phyloP scores from a whole-genome alignment of 148 eudicot species.

The Persicaria maculosa region DNA sequence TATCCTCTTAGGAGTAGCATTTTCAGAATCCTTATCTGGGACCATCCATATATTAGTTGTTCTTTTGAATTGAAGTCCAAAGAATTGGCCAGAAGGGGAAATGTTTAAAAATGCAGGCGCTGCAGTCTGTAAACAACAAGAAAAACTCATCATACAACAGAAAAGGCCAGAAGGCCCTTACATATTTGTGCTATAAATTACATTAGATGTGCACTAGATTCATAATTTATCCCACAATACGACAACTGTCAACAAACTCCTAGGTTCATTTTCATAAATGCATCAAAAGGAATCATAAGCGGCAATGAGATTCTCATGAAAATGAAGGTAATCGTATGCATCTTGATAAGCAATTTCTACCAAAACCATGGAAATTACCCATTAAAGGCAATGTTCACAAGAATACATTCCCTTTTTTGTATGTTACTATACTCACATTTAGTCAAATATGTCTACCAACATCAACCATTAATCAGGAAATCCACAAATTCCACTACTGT shows the following conservation, averaged over 20 bases:
- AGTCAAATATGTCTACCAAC: background rate
- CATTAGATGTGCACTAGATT: background rate
- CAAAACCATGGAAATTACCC: background rate
- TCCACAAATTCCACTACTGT: background rate
- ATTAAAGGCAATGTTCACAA: background rate
- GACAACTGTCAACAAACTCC: background rate
- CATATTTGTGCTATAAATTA: background rate
- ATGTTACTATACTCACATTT: background rate
- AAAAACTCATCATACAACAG: background rate
- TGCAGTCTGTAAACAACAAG: conserved; percentile 40
- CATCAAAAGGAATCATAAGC: background rate
- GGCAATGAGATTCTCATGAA: background rate
- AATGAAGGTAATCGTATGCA: background rate
- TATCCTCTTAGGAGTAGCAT: conserved; percentile 35
- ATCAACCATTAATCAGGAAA: background rate
- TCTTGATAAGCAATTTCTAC: background rate
- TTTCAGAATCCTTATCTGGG: conserved; percentile 55
- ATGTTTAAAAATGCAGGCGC: conserved; percentile 42
- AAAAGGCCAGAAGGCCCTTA: background rate
- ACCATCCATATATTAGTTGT: conserved; percentile 72
- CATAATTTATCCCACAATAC: background rate
- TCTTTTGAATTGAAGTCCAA: conserved; percentile 51
- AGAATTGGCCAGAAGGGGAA: conserved; percentile 59
- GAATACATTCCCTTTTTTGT: background rate
- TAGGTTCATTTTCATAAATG: background rate